Evolutionary conservation across 1,139 yeast species (phyloP), one percentile per base, ranked within the genome.

Genomic region (Candida frijolesensis): DNA sequence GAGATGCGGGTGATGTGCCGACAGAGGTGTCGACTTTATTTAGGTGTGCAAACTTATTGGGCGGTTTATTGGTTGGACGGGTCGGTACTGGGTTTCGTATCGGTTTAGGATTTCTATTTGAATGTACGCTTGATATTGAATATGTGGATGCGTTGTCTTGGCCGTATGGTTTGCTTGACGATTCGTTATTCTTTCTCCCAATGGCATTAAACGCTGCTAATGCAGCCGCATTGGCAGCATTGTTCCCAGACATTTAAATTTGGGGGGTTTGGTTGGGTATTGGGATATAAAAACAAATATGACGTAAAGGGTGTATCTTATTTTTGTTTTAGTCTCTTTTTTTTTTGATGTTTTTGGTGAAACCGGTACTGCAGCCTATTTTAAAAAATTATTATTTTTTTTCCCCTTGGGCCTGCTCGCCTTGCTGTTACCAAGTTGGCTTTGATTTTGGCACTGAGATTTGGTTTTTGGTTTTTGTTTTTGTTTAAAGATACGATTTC

Each of bases 221-320:
- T 3, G 74, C 74, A n/a, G 74, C 74, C 2, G 72, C 70, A 43
- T 68, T 66, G 14, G 64, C 66, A 49, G 65, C 63, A 48, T 53
- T 53, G 16, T 40, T 50, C 11, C 42, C 35, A 19, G 46, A 35
- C 46, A 44, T 44, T 12, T 35, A 44, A 15, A 15, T 34, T 34
- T 7, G 37, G 14, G 18, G 14, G 8, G 35, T n/a, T 34, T 34
- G 37, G 9, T 6, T n/a, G 37, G 18, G 5, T 5, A 8, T 4
- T 15, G 14, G 14, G 10, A 12, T 30, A 30, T 6, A 30, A 30
- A 30, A 34, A 15, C 37, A n/a, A 34, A 15, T 34, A n/a, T 34
- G 16, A 34, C 37, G 37, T 10, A 42, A 25, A 25, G 6, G 38
- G 15, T 19, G 12, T n/a, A 19, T 16, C 34, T 42, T 42, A 29